Evolutionary conservation across 352 stramenopile species (phyloP).

Genomic region (Pythium chondricola): DNA sequence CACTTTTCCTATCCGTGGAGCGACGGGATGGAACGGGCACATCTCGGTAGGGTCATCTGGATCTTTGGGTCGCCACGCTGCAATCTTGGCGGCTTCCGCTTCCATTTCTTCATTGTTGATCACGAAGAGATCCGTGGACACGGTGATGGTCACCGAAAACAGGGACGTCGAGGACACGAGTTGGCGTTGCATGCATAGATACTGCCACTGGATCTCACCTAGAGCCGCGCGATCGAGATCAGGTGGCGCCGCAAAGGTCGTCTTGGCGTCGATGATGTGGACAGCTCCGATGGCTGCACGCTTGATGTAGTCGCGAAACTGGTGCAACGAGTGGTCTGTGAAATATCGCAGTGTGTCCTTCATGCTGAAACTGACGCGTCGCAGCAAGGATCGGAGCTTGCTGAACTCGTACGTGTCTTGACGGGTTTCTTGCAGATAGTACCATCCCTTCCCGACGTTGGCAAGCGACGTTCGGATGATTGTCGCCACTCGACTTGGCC

Average conservation of each 20-base stretch:
- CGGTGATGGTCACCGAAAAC: constrained; percentile 66
- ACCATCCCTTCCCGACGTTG: constrained; percentile 82
- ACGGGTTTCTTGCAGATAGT: constrained; percentile 75
- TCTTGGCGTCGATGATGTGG: constrained; percentile 71
- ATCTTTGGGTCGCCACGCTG: constrained; percentile 58
- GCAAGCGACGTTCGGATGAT: constrained; percentile 69
- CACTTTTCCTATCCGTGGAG: constrained; percentile 35
- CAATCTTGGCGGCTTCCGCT: constrained; percentile 32
- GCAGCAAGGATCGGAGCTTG: constrained; percentile 68
- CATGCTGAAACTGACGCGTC: constrained; percentile 77
- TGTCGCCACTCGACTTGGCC: constrained; percentile 56
- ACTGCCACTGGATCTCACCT: constrained; percentile 74
- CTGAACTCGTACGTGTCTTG: constrained; percentile 88
- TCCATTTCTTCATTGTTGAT: constrained; percentile 81
- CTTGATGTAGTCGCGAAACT: constrained; percentile 68
- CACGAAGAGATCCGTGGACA: constrained; percentile 60
- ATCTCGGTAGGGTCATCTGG: constrained; percentile 57
- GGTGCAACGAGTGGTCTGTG: constrained; percentile 60
- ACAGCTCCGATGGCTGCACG: constrained; percentile 45
- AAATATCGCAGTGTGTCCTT: constrained; percentile 77
- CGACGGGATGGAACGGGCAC: constrained; percentile 42
- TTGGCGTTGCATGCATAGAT: constrained; percentile 69
- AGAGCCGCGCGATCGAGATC: constrained; percentile 58
- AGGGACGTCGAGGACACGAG: constrained; percentile 47
- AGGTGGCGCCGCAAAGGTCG: constrained; percentile 53